A percentile compares a stretch with the other conserved stretches of the same genome.
Conservation (phyloP, 139 green algal genomes). For the Chlorella ohadii region DNA sequence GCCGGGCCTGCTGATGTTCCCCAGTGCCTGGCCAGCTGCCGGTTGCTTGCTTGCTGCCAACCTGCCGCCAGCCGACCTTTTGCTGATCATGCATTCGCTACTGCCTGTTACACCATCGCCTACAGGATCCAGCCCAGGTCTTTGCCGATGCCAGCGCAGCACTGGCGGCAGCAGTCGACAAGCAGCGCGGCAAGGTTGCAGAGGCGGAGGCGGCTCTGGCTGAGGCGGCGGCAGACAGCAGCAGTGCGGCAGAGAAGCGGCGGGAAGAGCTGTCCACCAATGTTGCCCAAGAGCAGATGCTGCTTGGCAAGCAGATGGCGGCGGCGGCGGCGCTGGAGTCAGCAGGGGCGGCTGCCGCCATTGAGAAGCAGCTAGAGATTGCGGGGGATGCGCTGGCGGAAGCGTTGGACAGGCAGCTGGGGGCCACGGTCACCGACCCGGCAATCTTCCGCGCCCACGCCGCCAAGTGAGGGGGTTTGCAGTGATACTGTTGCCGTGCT, state of each 20-base stretch:
- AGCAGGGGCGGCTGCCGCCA: constrained; percentile 22
- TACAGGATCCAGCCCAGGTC: constrained; percentile 10
- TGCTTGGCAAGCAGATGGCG: constrained; percentile 21
- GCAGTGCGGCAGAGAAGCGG: constrained; percentile 10
- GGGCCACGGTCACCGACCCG: constrained; percentile 76
- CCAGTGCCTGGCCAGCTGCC: not conserved
- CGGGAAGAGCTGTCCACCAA: constrained; percentile 32
- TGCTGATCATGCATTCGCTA: not conserved
- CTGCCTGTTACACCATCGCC: not conserved
- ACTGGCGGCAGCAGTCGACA: constrained; percentile 39
- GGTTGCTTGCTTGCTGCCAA: no score
- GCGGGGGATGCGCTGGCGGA: constrained; percentile 82
- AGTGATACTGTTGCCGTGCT: not conserved
- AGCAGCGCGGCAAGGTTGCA: constrained; percentile 63
- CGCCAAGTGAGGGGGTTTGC: constrained; percentile 77
- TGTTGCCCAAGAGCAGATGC: constrained; percentile 41
- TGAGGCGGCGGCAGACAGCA: constrained; percentile 2
- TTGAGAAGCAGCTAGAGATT: constrained; percentile 56
- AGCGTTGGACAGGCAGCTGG: constrained; percentile 77
- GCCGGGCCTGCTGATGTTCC: no score
- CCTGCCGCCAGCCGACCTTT: no score
- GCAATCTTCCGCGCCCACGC: constrained; percentile 89
- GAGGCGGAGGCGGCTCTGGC: constrained; percentile 26
- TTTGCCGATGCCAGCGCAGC: constrained; percentile 16
- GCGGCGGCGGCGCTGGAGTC: constrained; percentile 43